phyloP scores from a whole-genome alignment of 2,329 filamentous ascomycete species.

The Colletotrichum abscissum region DNA sequence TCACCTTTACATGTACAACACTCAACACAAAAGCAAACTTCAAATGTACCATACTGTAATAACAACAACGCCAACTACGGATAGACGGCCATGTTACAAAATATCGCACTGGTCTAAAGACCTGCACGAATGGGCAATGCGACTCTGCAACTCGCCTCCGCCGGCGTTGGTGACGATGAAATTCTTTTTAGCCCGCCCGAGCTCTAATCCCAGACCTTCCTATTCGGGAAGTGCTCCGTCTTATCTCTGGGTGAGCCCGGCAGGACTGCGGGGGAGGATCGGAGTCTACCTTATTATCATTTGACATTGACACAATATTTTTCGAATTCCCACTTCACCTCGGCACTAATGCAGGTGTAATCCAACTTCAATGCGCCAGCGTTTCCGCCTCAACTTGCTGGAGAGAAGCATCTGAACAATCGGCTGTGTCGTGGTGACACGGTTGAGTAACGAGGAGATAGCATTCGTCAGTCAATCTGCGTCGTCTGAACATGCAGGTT shows the following conservation, averaged over 20 bases:
- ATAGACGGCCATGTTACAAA: background rate
- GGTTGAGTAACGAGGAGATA: background rate
- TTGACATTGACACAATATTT: background rate
- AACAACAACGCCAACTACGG: background rate
- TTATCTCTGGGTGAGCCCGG: conserved; percentile 26
- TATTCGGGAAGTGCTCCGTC: conserved; percentile 17
- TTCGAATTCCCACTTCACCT: background rate
- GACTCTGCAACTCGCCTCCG: background rate
- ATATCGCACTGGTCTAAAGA: background rate
- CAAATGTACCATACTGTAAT: background rate
- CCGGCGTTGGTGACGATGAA: background rate
- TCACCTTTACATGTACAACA: background rate
- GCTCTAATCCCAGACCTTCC: conserved; percentile 15
- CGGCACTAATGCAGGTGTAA: conserved; percentile 32
- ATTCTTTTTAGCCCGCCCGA: background rate
- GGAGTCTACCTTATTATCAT: background rate
- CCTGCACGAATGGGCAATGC: background rate
- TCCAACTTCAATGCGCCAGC: conserved; percentile 1
- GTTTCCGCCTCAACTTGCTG: conserved; percentile 16
- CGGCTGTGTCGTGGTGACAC: background rate
- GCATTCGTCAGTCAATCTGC: background rate
- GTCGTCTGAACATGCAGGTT: background rate
- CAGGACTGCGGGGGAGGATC: conserved; percentile 17
- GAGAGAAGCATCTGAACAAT: background rate
- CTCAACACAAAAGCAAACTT: background rate